Evolutionary conservation across 441 rosid species (phyloP).

Genomic region (Erodium moschatum): DNA sequence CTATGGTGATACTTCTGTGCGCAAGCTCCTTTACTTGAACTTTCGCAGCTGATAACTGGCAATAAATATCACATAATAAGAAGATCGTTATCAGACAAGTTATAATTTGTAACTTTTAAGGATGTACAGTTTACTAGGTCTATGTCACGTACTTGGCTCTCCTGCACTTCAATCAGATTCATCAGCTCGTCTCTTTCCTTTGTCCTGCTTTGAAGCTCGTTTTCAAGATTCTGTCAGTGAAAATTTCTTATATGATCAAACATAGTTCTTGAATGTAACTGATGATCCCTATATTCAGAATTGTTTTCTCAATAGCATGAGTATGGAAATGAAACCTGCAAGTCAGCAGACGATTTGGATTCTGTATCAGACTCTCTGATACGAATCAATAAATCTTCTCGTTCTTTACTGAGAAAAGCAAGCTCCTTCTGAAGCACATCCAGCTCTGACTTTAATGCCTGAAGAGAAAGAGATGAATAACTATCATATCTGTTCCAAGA

Average conservation of each 20-base stretch:
- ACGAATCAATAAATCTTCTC: slow-evolving; percentile 33
- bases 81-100: slow-evolving; percentile 12
- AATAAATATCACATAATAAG: slow-evolving; percentile 12
- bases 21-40: slow-evolving; percentile 33
- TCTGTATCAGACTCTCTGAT: slow-evolving; percentile 25
- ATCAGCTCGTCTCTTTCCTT: slow-evolving; percentile 32
- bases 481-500: slow-evolving; percentile 1
- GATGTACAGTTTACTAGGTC: slow-evolving; percentile 14
- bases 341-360: slow-evolving; percentile 22
- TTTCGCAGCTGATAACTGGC: slow-evolving; percentile 38
- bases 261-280: neutral
- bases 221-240: slow-evolving; percentile 29
- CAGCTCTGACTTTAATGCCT: slow-evolving; percentile 32
- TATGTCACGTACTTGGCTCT: slow-evolving; percentile 18
- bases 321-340: slow-evolving; percentile 31
- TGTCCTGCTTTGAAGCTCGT: slow-evolving; percentile 24
- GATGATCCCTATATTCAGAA: neutral
- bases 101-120: slow-evolving; percentile 16
- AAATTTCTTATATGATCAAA: neutral
- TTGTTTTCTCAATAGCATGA: neutral
- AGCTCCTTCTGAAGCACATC: slow-evolving; percentile 35
- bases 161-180: slow-evolving; percentile 27
- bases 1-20: slow-evolving; percentile 31
- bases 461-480: slow-evolving; percentile 15
- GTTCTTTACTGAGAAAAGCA: slow-evolving; percentile 32